Evolutionary conservation across 306 rosid genomes (phyloP).

Genomic region (Prunus mongolica): DNA sequence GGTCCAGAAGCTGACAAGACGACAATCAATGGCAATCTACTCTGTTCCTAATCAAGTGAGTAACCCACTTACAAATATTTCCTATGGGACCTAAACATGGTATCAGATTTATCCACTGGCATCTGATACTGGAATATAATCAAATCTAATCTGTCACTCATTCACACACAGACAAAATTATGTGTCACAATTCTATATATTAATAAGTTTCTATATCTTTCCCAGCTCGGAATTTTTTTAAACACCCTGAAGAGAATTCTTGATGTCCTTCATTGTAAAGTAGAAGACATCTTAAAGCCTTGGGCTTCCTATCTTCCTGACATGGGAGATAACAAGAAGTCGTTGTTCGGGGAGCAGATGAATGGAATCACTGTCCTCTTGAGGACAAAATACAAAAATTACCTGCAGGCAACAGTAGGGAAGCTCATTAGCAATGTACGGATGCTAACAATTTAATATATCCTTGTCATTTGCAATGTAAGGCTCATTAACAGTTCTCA

Average conservation of each 20-base stretch:
- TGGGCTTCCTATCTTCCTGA: slow-evolving; percentile 87
- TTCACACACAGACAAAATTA: not conserved
- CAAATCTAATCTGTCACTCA: not conserved
- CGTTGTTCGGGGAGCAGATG: slow-evolving; percentile 86
- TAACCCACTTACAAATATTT: slow-evolving; percentile 7
- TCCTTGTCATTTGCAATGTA: not conserved
- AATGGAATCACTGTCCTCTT: slow-evolving; percentile 80
- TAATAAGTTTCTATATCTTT: not conserved
- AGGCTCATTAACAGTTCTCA: not conserved
- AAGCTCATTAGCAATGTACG: slow-evolving; percentile 88
- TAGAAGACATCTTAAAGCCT: slow-evolving; percentile 84
- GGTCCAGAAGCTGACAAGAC: slow-evolving; percentile 96
- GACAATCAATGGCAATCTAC: slow-evolving; percentile 69
- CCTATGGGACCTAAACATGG: not conserved
- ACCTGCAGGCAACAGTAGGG: slow-evolving; percentile 88
- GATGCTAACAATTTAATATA: not conserved
- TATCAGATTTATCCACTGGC: not conserved
- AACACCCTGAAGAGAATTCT: slow-evolving; percentile 94
- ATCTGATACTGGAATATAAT: not conserved
- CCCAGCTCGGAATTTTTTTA: slow-evolving; percentile 76
- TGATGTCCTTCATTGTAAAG: slow-evolving; percentile 84
- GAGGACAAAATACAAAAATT: slow-evolving; percentile 89
- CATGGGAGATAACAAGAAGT: slow-evolving; percentile 64
- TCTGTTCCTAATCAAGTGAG: slow-evolving; percentile 80
- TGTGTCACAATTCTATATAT: not conserved